Evolutionary conservation across 441 rosid species (phyloP).

Genomic region (Rhodomyrtus psidioides): DNA sequence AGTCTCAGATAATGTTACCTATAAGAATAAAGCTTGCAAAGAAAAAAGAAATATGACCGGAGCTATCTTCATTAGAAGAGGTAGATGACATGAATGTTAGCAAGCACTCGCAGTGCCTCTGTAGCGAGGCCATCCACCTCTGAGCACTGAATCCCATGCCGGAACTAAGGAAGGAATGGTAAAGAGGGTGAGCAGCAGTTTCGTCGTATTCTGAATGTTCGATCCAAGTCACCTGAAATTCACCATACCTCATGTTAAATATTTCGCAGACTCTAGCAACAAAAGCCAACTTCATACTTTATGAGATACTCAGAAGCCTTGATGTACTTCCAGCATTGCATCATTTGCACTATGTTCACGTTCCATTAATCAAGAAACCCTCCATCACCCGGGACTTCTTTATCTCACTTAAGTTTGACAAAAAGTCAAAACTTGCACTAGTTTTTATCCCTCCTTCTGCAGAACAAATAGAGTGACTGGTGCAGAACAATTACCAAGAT

Average conservation of each 20-base stretch:
- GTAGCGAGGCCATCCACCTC: constrained; percentile 92
- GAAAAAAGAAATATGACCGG: constrained; percentile 12
- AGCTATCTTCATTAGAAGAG: constrained; percentile 31
- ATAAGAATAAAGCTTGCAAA: not conserved
- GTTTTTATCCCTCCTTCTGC: not conserved
- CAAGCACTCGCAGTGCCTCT: constrained; percentile 79
- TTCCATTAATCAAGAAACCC: not conserved
- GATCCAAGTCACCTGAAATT: constrained; percentile 83
- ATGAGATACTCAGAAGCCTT: not conserved
- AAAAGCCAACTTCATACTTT: not conserved
- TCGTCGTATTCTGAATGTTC: constrained; percentile 85
- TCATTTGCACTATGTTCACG: not conserved
- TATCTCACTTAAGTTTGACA: not conserved
- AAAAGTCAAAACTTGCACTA: not conserved
- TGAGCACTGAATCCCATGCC: constrained; percentile 92
- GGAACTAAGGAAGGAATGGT: constrained; percentile 42
- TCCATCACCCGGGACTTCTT: not conserved
- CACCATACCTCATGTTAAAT: not conserved
- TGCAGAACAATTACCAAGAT: not conserved
- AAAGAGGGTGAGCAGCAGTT: constrained; percentile 53
- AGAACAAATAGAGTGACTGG: not conserved
- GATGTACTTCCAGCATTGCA: not conserved
- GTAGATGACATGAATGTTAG: constrained; percentile 18
- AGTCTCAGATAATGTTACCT: not conserved
- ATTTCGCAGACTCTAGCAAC: not conserved